phyloP scores from a whole-genome alignment of 345 rosid species.

The Durio zibethinus region DNA sequence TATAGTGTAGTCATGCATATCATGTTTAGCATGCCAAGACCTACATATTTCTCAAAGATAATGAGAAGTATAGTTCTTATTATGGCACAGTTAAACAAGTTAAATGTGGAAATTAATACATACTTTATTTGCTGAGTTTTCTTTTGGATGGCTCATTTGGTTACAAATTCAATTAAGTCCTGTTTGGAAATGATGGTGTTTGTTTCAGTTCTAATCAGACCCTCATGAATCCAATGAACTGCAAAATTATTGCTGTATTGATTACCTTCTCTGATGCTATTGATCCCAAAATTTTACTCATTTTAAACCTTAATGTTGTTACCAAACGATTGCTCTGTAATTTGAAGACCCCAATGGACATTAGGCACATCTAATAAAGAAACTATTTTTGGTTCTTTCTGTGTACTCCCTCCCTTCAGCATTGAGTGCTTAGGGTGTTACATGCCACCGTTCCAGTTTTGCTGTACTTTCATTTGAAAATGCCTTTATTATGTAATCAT shows the following conservation, averaged over 20 bases:
- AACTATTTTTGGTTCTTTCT: neutral
- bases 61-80: neutral
- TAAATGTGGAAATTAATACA: neutral
- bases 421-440: neutral
- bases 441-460: neutral
- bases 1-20: neutral
- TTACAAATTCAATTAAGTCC: neutral
- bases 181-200: neutral
- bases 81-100: neutral
- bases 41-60: neutral
- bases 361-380: neutral
- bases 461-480: neutral
- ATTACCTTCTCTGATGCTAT: neutral
- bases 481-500: neutral
- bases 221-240: neutral
- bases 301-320: neutral
- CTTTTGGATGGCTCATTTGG: neutral
- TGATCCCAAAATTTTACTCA: neutral
- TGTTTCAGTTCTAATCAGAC: neutral
- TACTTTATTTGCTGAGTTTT: neutral
- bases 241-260: neutral
- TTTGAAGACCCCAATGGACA: neutral
- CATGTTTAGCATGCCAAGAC: neutral
- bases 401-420: neutral
- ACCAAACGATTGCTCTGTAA: too few relatives aligned